phyloP scores from a whole-genome alignment of 2,329 filamentous ascomycete species.

The Magnaporthiopsis rhizophila region DNA sequence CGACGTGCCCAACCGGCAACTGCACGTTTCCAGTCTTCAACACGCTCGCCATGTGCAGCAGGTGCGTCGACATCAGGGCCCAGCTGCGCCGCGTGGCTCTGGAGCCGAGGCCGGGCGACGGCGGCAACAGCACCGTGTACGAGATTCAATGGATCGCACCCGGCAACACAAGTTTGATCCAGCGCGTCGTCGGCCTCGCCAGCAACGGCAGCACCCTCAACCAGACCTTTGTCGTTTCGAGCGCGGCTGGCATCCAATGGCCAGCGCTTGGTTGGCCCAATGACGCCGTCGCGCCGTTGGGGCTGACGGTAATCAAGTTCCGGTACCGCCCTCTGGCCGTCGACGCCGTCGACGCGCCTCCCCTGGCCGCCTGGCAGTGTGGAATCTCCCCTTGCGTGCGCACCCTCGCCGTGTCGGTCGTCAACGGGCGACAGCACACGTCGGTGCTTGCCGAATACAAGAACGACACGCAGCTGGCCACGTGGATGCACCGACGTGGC shows the following conservation, averaged over 20 bases:
- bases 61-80: background rate
- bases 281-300: background rate
- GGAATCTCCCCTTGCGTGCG: background rate
- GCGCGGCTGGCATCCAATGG: background rate
- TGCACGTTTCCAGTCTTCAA: background rate
- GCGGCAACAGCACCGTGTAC: background rate
- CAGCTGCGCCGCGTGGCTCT: background rate
- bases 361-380: background rate
- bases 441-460: background rate
- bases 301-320: background rate
- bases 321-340: background rate
- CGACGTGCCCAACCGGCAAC: background rate
- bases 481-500: background rate
- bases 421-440: background rate
- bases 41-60: background rate
- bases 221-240: background rate
- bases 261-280: background rate
- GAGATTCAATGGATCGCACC: background rate
- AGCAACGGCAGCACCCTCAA: background rate
- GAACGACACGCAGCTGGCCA: background rate
- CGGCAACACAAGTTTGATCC: background rate
- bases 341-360: background rate
- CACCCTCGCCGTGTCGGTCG: background rate
- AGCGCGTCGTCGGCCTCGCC: background rate
- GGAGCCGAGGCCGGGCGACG: background rate